Evolutionary conservation across 805 yeast genomes (phyloP), one percentile per base, ranked within the genome.

Genomic region (Ogataea ramenticola): DNA sequence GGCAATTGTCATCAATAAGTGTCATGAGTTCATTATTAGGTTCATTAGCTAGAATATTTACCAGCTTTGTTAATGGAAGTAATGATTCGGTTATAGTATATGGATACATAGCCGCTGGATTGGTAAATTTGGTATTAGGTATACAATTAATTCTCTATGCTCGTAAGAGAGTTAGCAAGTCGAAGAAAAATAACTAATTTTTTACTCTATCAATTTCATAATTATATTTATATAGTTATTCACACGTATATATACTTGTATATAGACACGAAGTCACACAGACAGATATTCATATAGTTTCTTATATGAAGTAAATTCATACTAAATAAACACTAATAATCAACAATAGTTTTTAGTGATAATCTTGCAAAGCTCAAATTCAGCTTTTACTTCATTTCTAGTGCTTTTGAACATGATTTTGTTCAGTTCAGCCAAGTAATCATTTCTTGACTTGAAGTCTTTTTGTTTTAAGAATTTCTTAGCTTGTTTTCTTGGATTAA

Each of bases 21-120:
- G 69, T 68, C 19, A 57, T 62, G 43, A 67, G 61, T 29, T 63
- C 65, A 36, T 49, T 67, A 16, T 42, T 64, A 3, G 72, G 72
- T 3, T 52, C 67, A 3, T 43, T 65, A 8, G 70, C 68, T 1
- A 56, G 74, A 38, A 59, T 68, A 5, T 68, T 66, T 46, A 65
- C 72, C 14, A 62, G 69, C 1, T 19, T 70, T 17, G 55, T 43
- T 14, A 55, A 61, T 36, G 65, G 64, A 36, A 64, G 64, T 29
- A 51, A 53, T 32, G 72, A 70, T 42, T 54, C 53, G 14, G 42
- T 62, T 39, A 56, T 68, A 29, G 47, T 69, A 27, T 43, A 49
- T 11, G 67, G 68, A 2, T 61, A 57, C 43, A 43, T 53, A 20
- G 57, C 57, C 4, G 61, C 64, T 36, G 62, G 62, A 3, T 49